Evolutionary conservation across 768 basidiomycete species (phyloP).

Genomic region (Trichaptum fuscoviolaceum): DNA sequence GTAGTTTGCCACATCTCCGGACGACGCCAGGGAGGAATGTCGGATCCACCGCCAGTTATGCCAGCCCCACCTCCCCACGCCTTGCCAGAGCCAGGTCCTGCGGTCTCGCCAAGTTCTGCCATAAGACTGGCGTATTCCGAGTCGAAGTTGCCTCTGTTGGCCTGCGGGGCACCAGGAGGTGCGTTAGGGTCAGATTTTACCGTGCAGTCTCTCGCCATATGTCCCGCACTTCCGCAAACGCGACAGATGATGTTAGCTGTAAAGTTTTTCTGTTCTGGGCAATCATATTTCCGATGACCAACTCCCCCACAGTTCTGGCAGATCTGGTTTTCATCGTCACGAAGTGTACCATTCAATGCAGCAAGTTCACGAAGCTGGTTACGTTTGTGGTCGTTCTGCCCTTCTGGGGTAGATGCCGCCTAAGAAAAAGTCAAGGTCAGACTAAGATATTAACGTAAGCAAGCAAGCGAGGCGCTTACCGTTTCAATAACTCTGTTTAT

Average conservation of each 20-base stretch:
- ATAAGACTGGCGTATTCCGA: constrained; percentile 96
- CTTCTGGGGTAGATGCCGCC: constrained; percentile 99
- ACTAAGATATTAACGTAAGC: constrained; percentile 6
- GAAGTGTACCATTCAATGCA: constrained; percentile 95
- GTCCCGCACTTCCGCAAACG: constrained; percentile 95
- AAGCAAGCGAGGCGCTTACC: constrained; percentile 42
- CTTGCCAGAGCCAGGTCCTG: constrained; percentile 41
- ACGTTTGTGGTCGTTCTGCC: constrained; percentile 98
- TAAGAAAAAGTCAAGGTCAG: constrained; percentile 26
- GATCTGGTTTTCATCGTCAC: constrained; percentile 99
- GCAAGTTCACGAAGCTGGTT: constrained; percentile 98
- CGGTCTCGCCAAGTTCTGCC: constrained; percentile 94
- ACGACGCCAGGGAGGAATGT: constrained; percentile 87
- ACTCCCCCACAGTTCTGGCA: constrained; percentile 95
- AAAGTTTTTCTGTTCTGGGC: constrained; percentile 96
- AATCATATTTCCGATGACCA: constrained; percentile 98
- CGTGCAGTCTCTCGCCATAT: constrained; percentile 98
- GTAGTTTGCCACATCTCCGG: constrained; percentile 78
- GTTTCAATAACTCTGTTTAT: constrained; percentile 99
- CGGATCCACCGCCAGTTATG: constrained; percentile 58
- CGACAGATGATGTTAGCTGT: constrained; percentile 99
- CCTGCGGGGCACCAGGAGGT: constrained; percentile 39
- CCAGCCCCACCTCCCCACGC: constrained; percentile 60
- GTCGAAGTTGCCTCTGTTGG: constrained; percentile 80
- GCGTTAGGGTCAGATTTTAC: constrained; percentile 88